Evolutionary conservation across 768 basidiomycete genomes (phyloP), one percentile per base, ranked within the genome.

Genomic region (Leccinum pellstonianum): DNA sequence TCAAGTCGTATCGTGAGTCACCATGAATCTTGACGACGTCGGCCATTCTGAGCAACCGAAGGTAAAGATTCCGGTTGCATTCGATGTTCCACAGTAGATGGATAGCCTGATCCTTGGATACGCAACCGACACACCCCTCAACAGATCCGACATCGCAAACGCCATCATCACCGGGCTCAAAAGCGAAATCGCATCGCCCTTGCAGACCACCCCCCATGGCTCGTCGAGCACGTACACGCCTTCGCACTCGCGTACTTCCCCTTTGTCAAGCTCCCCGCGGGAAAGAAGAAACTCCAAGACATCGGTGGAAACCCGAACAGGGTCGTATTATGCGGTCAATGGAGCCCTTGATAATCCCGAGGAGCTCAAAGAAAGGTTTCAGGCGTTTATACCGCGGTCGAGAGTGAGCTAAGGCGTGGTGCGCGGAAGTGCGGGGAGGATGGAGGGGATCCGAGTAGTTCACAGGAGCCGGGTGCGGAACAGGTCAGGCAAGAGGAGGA

Each of bases 321-420:
- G 10, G 52, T 61, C 27, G 38, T 56, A 55, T 80, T 80, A 81
- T 65, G 69, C 77, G 0, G 76, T 84, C 21, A 81, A 83, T 55
- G 52, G 41, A 10, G 68, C 73, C 3, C 66, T 78, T 1, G 76
- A 83, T 43, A 75, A 75, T 12, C 76, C 80, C 1, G 87, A 87
- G 27, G 85, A 85, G 29, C 73, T 79, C 23, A 74, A 79, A 2
- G 70, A 75, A n/a, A 73, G 72, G 49, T 77, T 94, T 56, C 93
- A 95, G 70, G 81, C 82, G 47, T 90, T 96, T 66, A 91, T 68
- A 73, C 76, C 6, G 72, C 75, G 4, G 71, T 93, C 17, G 90
- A 91, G 63, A 82, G 86, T 52, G 89, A 90, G 63, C 68, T 91
- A 59, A 74, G 68, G 21, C 75, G 60, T 52, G 73, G 66, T 55